Conservation (phyloP, 495 filamentous ascomycete genomes). For the Astrothelium subdiscretum region DNA sequence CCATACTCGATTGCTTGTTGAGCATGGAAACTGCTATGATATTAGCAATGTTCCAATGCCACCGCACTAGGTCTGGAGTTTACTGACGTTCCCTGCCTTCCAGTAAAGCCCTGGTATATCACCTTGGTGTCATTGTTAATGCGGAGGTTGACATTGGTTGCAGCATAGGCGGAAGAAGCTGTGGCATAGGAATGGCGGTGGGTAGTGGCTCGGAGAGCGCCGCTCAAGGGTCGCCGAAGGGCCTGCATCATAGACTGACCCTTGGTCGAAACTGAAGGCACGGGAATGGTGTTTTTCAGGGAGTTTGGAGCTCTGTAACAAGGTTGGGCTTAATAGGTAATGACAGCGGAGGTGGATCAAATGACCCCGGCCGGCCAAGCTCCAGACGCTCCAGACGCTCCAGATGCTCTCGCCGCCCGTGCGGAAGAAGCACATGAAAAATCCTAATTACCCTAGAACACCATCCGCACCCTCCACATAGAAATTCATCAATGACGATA, state of each 20-base stretch:
- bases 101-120: slow-evolving; percentile 95
- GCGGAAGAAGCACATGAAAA: neutral
- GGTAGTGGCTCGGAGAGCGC: slow-evolving; percentile 26
- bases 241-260: slow-evolving; percentile 25
- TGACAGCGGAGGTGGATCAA: neutral
- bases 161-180: slow-evolving; percentile 56
- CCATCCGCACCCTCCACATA: neutral
- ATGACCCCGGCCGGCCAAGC: too few species aligned
- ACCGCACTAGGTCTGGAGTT: neutral
- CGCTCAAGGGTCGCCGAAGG: slow-evolving; percentile 27
- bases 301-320: neutral
- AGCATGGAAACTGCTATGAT: slow-evolving; percentile 71
- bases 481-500: neutral
- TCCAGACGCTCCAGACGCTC: neutral
- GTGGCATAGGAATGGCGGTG: slow-evolving; percentile 59
- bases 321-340: neutral
- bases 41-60: slow-evolving; percentile 26
- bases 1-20: slow-evolving; percentile 97
- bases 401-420: too few species aligned
- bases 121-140: slow-evolving; percentile 89
- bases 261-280: neutral
- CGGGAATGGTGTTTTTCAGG: neutral
- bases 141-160: slow-evolving; percentile 80
- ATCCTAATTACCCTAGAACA: neutral
- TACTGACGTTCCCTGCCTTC: slow-evolving; percentile 95